These are phyloP conservation scores for Petunia hybrid DNA, from an alignment of 305 asterid genomes.

Conservation along the genomic window DNA sequence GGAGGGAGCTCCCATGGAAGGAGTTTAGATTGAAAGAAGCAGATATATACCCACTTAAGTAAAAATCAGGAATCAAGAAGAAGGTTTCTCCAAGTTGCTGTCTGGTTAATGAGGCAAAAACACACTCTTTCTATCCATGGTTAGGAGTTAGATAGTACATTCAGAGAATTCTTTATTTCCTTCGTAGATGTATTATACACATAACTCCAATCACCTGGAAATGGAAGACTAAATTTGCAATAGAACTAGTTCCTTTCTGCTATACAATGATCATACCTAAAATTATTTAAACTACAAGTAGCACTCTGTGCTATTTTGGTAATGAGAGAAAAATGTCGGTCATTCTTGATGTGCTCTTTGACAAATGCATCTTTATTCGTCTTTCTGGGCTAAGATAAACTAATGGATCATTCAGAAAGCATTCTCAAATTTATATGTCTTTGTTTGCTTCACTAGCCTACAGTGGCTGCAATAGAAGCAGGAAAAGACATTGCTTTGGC, in stretches of 20 bases:
- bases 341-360: not conserved
- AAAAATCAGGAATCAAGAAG: not conserved
- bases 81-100: constrained; percentile 22
- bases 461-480: constrained; percentile 98
- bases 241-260: not conserved
- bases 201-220: not conserved
- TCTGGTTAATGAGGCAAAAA: not conserved
- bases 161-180: not conserved
- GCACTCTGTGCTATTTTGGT: not conserved
- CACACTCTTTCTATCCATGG: not conserved
- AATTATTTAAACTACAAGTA: not conserved
- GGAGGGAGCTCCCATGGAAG: not conserved
- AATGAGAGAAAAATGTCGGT: not conserved
- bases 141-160: constrained; percentile 17
- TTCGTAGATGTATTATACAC: not conserved
- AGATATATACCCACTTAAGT: not conserved
- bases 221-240: not conserved
- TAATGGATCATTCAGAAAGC: constrained; percentile 11
- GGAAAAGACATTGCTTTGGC: constrained; percentile 98
- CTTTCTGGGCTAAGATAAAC: not conserved
- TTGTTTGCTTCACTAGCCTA: constrained; percentile 59
- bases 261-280: not conserved
- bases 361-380: constrained; percentile 1
- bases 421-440: constrained; percentile 1
- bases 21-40: not conserved